Base-by-base conservation (phyloP, 2,329 filamentous ascomycete genomes). In the Plectosphaerella plurivora region DNA sequence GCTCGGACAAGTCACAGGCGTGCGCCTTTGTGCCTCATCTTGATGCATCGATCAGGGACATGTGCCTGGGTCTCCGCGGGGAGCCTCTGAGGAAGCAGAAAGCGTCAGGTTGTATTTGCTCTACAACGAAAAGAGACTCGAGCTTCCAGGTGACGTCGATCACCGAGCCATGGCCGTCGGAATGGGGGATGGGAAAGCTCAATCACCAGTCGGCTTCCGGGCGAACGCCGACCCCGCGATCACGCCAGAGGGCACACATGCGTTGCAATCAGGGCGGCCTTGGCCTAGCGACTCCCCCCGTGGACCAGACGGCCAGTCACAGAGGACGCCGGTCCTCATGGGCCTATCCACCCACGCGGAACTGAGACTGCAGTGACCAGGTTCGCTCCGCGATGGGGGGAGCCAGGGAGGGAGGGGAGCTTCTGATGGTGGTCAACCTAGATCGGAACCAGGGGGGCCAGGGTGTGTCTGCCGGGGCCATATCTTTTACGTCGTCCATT, bases 161-260 rank as follows among this genome's bases (percentile, higher is more conserved):
- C 22, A 22, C 4, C 28, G 28, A 8, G 28, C 11, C 28, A 33
- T 4, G 28, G 28, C 11, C 7, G 8, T 9, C 28, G 8, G 28
- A 33, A 22, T 22, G 22, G 22, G 22, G 5, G 5, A 22, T 5
- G 3, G 7, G 28, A 33, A 33, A 33, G 28, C 28, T 33, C 28
- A 8, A 33, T 33, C 28, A 12, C 28, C 28, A 33, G 28, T 33
- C 28, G 28, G 28, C 28, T 33, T 33, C 28, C 28, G 28, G 28
- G 28, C 45, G 33, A 24, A 28, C 11, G 7, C 45, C 18, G 44
- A 45, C 37, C 46, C 28, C 54, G 50, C 54, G 50, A 57, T 57
- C 55, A 57, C 55, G 55, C 54, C 54, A 56, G 55, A 56, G 51
- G 45, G 52, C 50, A 49, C 51, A 51, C 48, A 37, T 49, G 50